Evolutionary conservation across 139 green algal species (phyloP).

Genomic region (Auxenochlorella pyrenoidosa): DNA sequence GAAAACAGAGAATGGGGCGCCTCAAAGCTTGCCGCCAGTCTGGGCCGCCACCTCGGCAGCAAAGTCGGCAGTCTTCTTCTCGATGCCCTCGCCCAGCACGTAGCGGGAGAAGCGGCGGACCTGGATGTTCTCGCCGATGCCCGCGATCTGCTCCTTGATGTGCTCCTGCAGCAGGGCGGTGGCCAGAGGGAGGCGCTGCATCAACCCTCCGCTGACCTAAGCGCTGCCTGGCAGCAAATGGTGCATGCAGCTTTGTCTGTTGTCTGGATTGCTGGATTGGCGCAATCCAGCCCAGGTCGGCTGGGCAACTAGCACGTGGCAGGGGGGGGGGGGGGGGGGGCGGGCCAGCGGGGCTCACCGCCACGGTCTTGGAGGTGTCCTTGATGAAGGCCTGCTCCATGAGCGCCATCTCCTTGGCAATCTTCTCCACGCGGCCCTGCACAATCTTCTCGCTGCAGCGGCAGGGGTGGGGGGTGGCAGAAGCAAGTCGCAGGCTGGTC

Average conservation of each 20-base stretch:
- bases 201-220: too few relatives aligned
- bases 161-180: constrained; percentile 61
- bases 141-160: constrained; percentile 91
- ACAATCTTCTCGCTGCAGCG: constrained; percentile 91
- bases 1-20: background rate
- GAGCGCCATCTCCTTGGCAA: constrained; percentile 85
- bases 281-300: too few relatives aligned
- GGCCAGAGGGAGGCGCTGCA: background rate
- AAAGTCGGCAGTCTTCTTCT: constrained; percentile 95
- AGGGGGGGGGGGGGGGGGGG: too few relatives aligned
- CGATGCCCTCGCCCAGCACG: constrained; percentile 95
- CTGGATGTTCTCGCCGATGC: constrained; percentile 94
- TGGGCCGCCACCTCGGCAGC: constrained; percentile 94
- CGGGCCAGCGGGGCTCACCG: background rate
- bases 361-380: constrained; percentile 91
- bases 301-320: too few relatives aligned
- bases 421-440: constrained; percentile 93
- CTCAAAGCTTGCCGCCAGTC: constrained; percentile 62
- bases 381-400: constrained; percentile 94
- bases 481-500: too few relatives aligned
- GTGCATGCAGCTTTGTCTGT: too few relatives aligned
- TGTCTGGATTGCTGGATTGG: too few relatives aligned
- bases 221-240: too few relatives aligned
- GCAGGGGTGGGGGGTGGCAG: background rate
- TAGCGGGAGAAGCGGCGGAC: constrained; percentile 90